A percentile compares a stretch with the other conserved stretches of the same genome.
phyloP scores from a whole-genome alignment of 2,329 filamentous ascomycete species.

The Xylaria sp. region DNA sequence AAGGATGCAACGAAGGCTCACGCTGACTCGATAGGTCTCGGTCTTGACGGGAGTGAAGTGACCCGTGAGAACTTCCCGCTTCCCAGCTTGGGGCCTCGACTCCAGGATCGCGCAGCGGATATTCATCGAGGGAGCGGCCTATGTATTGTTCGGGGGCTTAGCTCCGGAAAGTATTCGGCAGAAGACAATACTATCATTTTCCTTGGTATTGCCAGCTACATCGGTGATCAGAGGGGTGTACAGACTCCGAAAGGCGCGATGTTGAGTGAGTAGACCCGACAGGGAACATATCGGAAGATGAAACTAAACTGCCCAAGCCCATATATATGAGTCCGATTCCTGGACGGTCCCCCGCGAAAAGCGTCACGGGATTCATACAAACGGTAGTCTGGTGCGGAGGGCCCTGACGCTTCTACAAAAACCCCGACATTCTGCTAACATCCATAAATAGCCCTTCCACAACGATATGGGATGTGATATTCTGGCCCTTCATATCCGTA shows the following conservation, averaged over 20 bases:
- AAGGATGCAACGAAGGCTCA: conserved; percentile 35
- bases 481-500: conserved; percentile 59
- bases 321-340: conserved; percentile 58
- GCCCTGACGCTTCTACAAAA: neutral
- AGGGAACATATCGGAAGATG: neutral
- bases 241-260: conserved; percentile 61
- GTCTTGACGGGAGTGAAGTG: conserved; percentile 53
- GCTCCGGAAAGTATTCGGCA: conserved; percentile 57
- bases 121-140: conserved; percentile 61
- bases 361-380: conserved; percentile 63
- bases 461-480: conserved; percentile 64
- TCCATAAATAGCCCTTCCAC: conserved; percentile 56
- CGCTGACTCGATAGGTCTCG: conserved; percentile 46
- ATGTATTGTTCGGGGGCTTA: conserved; percentile 64
- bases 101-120: conserved; percentile 50
- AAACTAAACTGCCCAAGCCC: conserved; percentile 51
- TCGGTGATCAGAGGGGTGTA: conserved; percentile 63
- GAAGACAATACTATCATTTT: conserved; percentile 67
- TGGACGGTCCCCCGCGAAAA: conserved; percentile 57
- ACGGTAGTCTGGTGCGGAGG: conserved; percentile 53
- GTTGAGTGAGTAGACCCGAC: conserved; percentile 52
- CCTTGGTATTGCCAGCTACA: conserved; percentile 65
- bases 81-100: conserved; percentile 50
- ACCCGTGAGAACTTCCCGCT: conserved; percentile 54
- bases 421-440: conserved; percentile 23